These are phyloP conservation scores for Phoma sp. DNA, from an alignment of 2,329 filamentous ascomycete genomes.

Conservation along the genomic window DNA sequence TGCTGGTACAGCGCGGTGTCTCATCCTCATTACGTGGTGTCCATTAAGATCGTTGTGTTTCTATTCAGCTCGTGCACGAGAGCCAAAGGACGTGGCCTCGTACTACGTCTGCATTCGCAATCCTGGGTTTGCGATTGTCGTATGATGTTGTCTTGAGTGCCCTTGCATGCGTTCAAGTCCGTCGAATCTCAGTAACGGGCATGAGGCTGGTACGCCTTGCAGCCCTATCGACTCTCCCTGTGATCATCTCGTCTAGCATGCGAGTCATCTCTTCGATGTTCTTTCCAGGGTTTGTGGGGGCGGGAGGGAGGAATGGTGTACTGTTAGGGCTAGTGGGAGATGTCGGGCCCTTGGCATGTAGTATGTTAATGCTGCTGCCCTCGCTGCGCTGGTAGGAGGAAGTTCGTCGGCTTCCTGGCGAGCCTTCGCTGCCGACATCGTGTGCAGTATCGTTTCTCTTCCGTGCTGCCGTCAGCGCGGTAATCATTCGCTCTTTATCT, in stretches of 20 bases:
- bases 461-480: slow-evolving; percentile 82
- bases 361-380: slow-evolving; percentile 38
- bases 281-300: slow-evolving; percentile 54
- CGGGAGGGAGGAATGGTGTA: slow-evolving; percentile 24
- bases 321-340: slow-evolving; percentile 33
- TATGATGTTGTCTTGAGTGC: slow-evolving; percentile 1
- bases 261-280: slow-evolving; percentile 92
- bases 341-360: slow-evolving; percentile 35
- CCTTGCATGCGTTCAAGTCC: slow-evolving; percentile 16
- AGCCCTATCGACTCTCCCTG: slow-evolving; percentile 74
- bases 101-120: not conserved
- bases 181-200: slow-evolving; percentile 29
- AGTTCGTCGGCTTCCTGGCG: slow-evolving; percentile 45
- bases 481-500: slow-evolving; percentile 93
- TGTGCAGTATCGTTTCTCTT: slow-evolving; percentile 86
- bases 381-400: slow-evolving; percentile 44
- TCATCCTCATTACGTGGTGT: slow-evolving; percentile 36
- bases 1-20: slow-evolving; percentile 7
- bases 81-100: not conserved
- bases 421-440: slow-evolving; percentile 49
- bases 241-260: slow-evolving; percentile 96
- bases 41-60: slow-evolving; percentile 17
- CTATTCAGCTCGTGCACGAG: slow-evolving; percentile 10
- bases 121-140: not conserved
- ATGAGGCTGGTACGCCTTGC: slow-evolving; percentile 51